Conservation (phyloP, 371 early-diverging fungal genomes). For the Mucor irregularis region DNA sequence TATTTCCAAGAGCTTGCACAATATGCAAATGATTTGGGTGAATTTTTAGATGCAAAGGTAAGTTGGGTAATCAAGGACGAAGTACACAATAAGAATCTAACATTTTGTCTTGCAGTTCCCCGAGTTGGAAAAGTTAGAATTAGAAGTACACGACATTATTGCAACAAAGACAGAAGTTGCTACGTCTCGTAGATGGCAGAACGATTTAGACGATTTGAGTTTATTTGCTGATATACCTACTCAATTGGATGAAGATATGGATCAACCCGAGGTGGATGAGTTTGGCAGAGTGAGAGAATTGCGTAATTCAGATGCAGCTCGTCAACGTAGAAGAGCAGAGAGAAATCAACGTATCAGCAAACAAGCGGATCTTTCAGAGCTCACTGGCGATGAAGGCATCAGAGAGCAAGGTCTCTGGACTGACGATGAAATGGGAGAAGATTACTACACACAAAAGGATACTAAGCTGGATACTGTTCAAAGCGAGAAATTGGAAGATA, state of each 20-base stretch:
- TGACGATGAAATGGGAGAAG: constrained; percentile 54
- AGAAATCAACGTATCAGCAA: constrained; percentile 18
- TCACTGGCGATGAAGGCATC: constrained; percentile 14
- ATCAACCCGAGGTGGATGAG: constrained; percentile 40
- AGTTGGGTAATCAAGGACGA: neutral
- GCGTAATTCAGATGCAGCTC: constrained; percentile 29
- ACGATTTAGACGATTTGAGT: constrained; percentile 51
- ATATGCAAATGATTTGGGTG: constrained; percentile 64
- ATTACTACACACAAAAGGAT: constrained; percentile 29
- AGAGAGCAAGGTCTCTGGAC: constrained; percentile 52
- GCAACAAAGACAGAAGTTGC: constrained; percentile 42
- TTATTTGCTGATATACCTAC: constrained; percentile 30
- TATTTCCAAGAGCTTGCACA: constrained; percentile 68
- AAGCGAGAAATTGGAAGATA: constrained; percentile 16
- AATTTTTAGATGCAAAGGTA: constrained; percentile 73
- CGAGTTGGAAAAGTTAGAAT: constrained; percentile 63
- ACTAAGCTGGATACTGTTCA: constrained; percentile 32
- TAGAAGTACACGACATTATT: constrained; percentile 48
- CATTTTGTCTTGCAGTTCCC: constrained; percentile 45
- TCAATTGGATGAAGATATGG: constrained; percentile 14
- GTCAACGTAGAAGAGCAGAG: constrained; percentile 38
- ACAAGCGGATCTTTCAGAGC: constrained; percentile 5
- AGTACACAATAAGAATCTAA: neutral
- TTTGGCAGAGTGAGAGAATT: constrained; percentile 45
- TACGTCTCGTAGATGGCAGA: constrained; percentile 37